Conservation (phyloP, 768 basidiomycete species). For the Agaricus blazei region DNA sequence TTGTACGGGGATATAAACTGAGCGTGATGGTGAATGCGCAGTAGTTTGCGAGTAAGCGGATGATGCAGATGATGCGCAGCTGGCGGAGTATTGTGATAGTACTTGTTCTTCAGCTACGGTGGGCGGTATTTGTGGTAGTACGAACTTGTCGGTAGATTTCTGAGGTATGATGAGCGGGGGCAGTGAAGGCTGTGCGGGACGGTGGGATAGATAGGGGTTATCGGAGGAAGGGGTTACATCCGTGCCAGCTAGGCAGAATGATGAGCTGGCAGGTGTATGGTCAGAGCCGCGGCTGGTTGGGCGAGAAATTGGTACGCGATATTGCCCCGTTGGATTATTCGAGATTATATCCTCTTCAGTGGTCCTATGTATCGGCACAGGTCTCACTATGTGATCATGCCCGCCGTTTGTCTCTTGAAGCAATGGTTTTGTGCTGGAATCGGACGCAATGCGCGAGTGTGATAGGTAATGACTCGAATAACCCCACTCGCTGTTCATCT, state of each 20-base stretch:
- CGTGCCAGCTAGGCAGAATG: neutral
- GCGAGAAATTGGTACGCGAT: neutral
- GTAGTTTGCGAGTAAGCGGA: slow-evolving; percentile 6
- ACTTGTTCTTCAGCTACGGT: neutral
- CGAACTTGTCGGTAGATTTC: neutral
- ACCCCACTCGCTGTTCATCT: too few species aligned
- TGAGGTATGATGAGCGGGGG: slow-evolving; percentile 2
- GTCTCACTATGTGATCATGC: neutral
- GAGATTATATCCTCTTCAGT: neutral
- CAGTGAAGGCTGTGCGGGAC: slow-evolving; percentile 2
- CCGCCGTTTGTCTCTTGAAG: neutral
- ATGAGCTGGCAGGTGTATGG: neutral
- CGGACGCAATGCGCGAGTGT: too few species aligned
- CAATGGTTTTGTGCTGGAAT: neutral
- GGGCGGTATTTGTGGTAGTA: neutral
- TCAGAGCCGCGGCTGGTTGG: neutral
- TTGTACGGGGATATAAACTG: neutral
- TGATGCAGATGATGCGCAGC: slow-evolving; percentile 1
- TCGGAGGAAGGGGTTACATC: neutral
- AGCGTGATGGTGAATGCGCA: neutral
- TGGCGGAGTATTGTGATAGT: neutral
- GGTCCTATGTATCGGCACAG: neutral
- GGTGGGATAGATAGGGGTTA: neutral
- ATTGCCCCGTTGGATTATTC: neutral
- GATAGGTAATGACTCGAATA: too few species aligned